phyloP scores from a whole-genome alignment of 176 grass and related monocot species.

The Thalia dealbata region DNA sequence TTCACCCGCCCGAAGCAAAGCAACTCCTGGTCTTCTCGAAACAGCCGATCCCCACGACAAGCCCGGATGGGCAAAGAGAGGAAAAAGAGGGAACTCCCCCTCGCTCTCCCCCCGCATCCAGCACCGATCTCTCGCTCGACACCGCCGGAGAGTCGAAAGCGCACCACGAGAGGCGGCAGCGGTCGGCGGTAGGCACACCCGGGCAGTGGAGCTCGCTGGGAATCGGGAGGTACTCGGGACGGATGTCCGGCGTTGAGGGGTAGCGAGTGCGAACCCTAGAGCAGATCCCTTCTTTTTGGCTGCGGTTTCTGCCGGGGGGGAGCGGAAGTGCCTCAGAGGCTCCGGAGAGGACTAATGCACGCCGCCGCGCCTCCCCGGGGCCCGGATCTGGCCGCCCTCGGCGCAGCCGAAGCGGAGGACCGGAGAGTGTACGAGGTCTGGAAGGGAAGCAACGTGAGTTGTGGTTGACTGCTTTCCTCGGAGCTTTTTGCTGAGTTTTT shows the following conservation, averaged over 20 bases:
- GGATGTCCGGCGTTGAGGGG: background rate
- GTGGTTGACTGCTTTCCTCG: background rate
- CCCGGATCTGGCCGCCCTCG: background rate
- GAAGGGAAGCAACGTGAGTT: slow-evolving; percentile 77
- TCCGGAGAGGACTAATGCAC: slow-evolving; percentile 2
- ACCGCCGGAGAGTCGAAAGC: background rate
- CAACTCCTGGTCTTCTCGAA: too few relatives aligned
- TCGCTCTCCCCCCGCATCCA: background rate
- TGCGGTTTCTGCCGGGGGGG: background rate
- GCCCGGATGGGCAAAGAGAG: too few relatives aligned
- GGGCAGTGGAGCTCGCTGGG: background rate
- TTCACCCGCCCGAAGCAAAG: too few relatives aligned
- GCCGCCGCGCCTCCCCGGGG: background rate
- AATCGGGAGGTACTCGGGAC: background rate
- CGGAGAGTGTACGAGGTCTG: slow-evolving; percentile 87
- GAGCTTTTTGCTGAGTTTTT: background rate
- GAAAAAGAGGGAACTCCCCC: slow-evolving; percentile 33
- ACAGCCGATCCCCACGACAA: too few relatives aligned
- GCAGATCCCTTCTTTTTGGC: background rate
- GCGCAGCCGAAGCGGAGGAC: slow-evolving; percentile 26
- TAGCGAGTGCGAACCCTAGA: background rate
- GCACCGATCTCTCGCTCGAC: background rate
- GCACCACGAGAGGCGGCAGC: background rate
- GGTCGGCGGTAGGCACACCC: background rate
- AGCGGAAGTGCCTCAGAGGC: background rate